phyloP scores from a whole-genome alignment of 1,284 basidiomycete genomes.

The Tremellales sp. region DNA sequence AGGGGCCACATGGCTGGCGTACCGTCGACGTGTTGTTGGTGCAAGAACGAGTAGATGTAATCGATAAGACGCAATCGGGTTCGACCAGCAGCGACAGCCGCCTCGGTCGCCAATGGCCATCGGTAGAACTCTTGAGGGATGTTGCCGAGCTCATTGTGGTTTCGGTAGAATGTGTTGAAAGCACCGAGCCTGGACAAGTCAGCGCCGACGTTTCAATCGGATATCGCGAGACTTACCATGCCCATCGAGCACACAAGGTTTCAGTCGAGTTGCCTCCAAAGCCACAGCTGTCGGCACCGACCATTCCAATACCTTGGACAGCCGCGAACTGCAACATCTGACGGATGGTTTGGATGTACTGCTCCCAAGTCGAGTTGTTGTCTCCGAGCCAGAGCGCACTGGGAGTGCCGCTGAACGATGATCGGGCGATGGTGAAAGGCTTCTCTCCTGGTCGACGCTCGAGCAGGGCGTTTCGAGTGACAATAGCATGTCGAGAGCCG shows the following conservation, averaged over 20 bases:
- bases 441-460: constrained; percentile 59
- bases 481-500: constrained; percentile 65
- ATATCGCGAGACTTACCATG: constrained; percentile 60
- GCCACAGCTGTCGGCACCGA: constrained; percentile 63
- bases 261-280: constrained; percentile 65
- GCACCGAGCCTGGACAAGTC: constrained; percentile 72
- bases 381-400: constrained; percentile 70
- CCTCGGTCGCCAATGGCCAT: constrained; percentile 58
- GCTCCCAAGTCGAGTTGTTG: constrained; percentile 54
- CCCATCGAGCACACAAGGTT: constrained; percentile 72
- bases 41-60: constrained; percentile 68
- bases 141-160: constrained; percentile 36
- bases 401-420: constrained; percentile 62
- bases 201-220: constrained; percentile 69
- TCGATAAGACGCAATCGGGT: constrained; percentile 65
- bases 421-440: constrained; percentile 65
- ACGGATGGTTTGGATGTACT: constrained; percentile 48
- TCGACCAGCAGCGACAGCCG: constrained; percentile 60
- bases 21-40: constrained; percentile 50
- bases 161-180: constrained; percentile 25
- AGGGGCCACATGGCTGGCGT: constrained; percentile 63
- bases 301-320: constrained; percentile 48
- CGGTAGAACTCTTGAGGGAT: constrained; percentile 62
- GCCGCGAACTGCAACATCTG: constrained; percentile 11
- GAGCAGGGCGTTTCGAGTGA: constrained; percentile 61